Conservation (phyloP, 495 filamentous ascomycete genomes). For the Neurospora terricola region DNA sequence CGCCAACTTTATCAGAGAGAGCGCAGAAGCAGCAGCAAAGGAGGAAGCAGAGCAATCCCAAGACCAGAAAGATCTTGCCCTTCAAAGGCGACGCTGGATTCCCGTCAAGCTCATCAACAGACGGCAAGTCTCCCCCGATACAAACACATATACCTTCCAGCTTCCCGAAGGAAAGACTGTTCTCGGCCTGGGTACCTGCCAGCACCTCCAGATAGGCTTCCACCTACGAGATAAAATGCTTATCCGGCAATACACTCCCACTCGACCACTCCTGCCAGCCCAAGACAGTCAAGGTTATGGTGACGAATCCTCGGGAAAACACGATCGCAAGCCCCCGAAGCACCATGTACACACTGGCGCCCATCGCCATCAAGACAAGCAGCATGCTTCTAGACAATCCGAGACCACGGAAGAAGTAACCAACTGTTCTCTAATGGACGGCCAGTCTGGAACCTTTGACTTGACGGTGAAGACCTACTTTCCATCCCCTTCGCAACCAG, state of each 20-base stretch:
- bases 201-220: constrained; percentile 26
- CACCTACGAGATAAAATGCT: constrained; percentile 20
- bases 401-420: neutral
- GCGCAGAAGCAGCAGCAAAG: constrained; percentile 17
- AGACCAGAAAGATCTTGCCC: neutral
- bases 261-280: constrained; percentile 1
- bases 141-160: constrained; percentile 20
- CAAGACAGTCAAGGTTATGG: neutral
- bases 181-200: constrained; percentile 23
- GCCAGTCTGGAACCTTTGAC: neutral
- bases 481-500: constrained; percentile 1
- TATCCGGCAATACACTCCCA: constrained; percentile 11
- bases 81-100: constrained; percentile 9
- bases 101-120: constrained; percentile 16
- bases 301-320: neutral
- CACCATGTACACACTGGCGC: neutral
- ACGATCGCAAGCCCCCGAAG: neutral
- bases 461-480: constrained; percentile 8
- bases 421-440: neutral
- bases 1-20: constrained; percentile 22
- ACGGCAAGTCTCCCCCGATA: constrained; percentile 14
- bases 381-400: neutral
- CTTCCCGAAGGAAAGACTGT: constrained; percentile 12
- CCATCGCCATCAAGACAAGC: neutral
- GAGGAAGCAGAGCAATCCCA: constrained; percentile 6